Conservation (phyloP, 768 basidiomycete genomes). For the Boletus coccyginus region DNA sequence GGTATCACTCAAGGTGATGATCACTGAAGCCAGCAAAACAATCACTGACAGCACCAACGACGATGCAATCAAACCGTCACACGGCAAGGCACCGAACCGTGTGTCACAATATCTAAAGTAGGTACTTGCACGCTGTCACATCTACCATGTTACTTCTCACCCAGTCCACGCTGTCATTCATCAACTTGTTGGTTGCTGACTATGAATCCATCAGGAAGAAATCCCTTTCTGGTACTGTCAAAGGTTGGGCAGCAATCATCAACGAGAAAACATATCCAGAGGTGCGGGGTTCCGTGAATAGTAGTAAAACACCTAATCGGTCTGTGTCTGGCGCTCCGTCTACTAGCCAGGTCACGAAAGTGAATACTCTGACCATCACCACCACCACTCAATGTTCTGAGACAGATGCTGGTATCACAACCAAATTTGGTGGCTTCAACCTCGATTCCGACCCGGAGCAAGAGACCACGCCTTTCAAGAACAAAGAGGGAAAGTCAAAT, state of each 20-base stretch:
- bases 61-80: not conserved
- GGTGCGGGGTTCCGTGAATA: too few species aligned
- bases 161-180: not conserved
- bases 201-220: not conserved
- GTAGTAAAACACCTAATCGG: too few species aligned
- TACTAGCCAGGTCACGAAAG: too few species aligned
- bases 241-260: not conserved
- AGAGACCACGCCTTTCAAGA: not conserved
- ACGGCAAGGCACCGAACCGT: too few species aligned
- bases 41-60: not conserved
- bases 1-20: not conserved
- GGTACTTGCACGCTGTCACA: not conserved
- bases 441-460: not conserved
- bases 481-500: not conserved
- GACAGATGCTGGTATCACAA: not conserved
- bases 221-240: not conserved
- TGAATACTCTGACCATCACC: not conserved
- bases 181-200: constrained; percentile 2
- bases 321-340: too few species aligned
- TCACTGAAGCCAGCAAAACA: not conserved
- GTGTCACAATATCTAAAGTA: constrained; percentile 6
- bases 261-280: not conserved
- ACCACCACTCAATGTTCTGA: not conserved
- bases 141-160: constrained; percentile 3
- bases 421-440: not conserved